These are phyloP conservation scores for Coniochaeta prunicola DNA, from an alignment of 2,329 filamentous ascomycete genomes.

Conservation along the genomic window DNA sequence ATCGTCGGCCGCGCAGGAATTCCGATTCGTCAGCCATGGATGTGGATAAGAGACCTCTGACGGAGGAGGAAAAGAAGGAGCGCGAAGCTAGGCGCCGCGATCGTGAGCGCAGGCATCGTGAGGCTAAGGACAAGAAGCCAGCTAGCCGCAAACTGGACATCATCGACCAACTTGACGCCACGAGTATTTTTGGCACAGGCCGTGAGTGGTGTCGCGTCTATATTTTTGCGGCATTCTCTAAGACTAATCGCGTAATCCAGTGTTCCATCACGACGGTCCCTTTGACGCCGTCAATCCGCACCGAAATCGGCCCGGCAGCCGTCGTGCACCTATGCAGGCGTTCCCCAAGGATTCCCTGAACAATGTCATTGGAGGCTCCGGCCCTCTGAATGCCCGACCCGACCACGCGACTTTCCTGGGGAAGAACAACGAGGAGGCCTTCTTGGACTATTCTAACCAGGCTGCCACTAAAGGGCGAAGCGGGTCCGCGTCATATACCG, in stretches of 20 bases:
- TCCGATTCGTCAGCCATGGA: slow-evolving; percentile 66
- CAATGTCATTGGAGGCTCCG: slow-evolving; percentile 82
- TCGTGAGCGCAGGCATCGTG: slow-evolving; percentile 41
- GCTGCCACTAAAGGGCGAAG: slow-evolving; percentile 12
- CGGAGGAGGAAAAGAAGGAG: slow-evolving; percentile 50
- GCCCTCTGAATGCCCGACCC: slow-evolving; percentile 72
- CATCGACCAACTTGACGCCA: slow-evolving; percentile 91
- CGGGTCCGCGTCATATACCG: slow-evolving; percentile 1
- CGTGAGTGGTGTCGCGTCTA: slow-evolving; percentile 46
- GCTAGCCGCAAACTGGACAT: slow-evolving; percentile 62
- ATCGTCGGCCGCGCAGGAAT: slow-evolving; percentile 59
- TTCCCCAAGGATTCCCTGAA: slow-evolving; percentile 91
- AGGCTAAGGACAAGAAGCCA: slow-evolving; percentile 44
- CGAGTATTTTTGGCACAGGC: slow-evolving; percentile 89
- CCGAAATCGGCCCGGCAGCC: slow-evolving; percentile 77
- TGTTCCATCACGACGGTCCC: slow-evolving; percentile 95
- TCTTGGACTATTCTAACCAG: slow-evolving; percentile 66
- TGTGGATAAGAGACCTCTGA: slow-evolving; percentile 51
- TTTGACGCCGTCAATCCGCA: slow-evolving; percentile 96
- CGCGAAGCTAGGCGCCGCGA: slow-evolving; percentile 44
- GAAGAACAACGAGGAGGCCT: slow-evolving; percentile 70
- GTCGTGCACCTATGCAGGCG: slow-evolving; percentile 88
- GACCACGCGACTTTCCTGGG: slow-evolving; percentile 89
- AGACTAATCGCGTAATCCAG: slow-evolving; percentile 34
- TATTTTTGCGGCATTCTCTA: neutral